Conservation (phyloP, 192 early-diverging fungal genomes). For the Coemansia asiatica region DNA sequence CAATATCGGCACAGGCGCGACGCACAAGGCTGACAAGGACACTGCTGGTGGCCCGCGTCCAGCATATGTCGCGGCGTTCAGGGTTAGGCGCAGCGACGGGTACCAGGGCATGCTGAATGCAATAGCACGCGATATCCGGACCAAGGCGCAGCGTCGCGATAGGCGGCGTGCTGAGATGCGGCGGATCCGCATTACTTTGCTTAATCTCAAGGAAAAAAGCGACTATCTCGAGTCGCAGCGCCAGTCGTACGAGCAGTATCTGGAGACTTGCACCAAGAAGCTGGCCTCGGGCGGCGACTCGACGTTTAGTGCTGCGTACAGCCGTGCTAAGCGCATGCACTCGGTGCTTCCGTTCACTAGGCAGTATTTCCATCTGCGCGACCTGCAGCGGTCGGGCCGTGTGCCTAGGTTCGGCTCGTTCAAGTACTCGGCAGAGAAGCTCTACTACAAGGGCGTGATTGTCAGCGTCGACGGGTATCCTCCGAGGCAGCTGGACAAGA, state of each 20-base stretch:
- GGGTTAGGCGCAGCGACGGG: slow-evolving; percentile 62
- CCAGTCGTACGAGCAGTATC: slow-evolving; percentile 88
- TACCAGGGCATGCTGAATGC: slow-evolving; percentile 94
- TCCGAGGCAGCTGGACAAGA: slow-evolving; percentile 83
- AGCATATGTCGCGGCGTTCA: slow-evolving; percentile 52
- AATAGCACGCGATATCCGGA: slow-evolving; percentile 91
- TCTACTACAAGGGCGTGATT: slow-evolving; percentile 92
- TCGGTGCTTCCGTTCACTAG: slow-evolving; percentile 83
- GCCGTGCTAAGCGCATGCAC: slow-evolving; percentile 54
- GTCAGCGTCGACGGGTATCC: slow-evolving; percentile 78
- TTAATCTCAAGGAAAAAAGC: slow-evolving; percentile 81
- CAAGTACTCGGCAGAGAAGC: slow-evolving; percentile 94
- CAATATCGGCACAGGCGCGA: slow-evolving; percentile 52
- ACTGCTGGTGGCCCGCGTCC: slow-evolving; percentile 24
- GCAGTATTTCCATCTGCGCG: slow-evolving; percentile 93
- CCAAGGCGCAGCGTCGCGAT: slow-evolving; percentile 81
- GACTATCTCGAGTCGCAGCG: slow-evolving; percentile 84
- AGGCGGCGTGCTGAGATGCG: slow-evolving; percentile 72
- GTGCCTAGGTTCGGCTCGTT: slow-evolving; percentile 96
- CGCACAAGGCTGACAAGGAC: slow-evolving; percentile 3
- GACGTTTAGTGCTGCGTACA: slow-evolving; percentile 56
- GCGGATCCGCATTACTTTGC: slow-evolving; percentile 75
- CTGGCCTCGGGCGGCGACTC: slow-evolving; percentile 63
- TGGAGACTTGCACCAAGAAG: slow-evolving; percentile 85
- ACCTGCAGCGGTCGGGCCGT: slow-evolving; percentile 78